Evolutionary conservation across 768 basidiomycete species (phyloP).

Genomic region (Boletus insuetus): DNA sequence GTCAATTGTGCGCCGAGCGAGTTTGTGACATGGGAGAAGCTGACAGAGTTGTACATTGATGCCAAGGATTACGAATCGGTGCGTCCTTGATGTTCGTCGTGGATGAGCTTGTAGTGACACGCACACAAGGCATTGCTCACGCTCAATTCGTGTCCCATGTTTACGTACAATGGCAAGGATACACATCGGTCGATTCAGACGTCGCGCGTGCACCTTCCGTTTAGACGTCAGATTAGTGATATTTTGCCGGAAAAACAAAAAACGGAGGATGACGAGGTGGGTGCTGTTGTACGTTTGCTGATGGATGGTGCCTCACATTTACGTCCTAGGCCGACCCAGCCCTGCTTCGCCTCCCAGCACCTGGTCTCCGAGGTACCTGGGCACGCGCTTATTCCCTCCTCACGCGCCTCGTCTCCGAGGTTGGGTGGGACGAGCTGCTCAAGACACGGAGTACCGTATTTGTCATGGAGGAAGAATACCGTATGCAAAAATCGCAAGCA

Average conservation of each 20-base stretch:
- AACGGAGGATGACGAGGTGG: slow-evolving; percentile 82
- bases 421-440: slow-evolving; percentile 98
- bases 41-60: slow-evolving; percentile 94
- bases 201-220: slow-evolving; percentile 79
- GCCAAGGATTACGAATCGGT: slow-evolving; percentile 79
- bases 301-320: neutral
- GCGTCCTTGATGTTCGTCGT: neutral
- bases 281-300: neutral
- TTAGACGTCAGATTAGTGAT: slow-evolving; percentile 81
- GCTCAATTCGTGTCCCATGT: slow-evolving; percentile 99
- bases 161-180: slow-evolving; percentile 97
- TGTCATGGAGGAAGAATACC: slow-evolving; percentile 99
- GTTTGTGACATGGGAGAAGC: slow-evolving; percentile 98
- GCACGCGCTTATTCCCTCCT: slow-evolving; percentile 90
- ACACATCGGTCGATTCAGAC: slow-evolving; percentile 82
- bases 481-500: slow-evolving; percentile 86
- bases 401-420: slow-evolving; percentile 86
- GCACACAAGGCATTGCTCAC: slow-evolving; percentile 69
- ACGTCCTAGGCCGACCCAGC: slow-evolving; percentile 81
- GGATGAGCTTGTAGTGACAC: neutral
- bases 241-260: slow-evolving; percentile 83
- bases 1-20: slow-evolving; percentile 99
- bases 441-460: slow-evolving; percentile 94
- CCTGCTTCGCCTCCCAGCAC: slow-evolving; percentile 90
- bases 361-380: slow-evolving; percentile 93